A percentile compares a stretch with the other conserved stretches of the same genome.
Conservation (phyloP, 306 rosid species). For the Oemleria cerasiformis region DNA sequence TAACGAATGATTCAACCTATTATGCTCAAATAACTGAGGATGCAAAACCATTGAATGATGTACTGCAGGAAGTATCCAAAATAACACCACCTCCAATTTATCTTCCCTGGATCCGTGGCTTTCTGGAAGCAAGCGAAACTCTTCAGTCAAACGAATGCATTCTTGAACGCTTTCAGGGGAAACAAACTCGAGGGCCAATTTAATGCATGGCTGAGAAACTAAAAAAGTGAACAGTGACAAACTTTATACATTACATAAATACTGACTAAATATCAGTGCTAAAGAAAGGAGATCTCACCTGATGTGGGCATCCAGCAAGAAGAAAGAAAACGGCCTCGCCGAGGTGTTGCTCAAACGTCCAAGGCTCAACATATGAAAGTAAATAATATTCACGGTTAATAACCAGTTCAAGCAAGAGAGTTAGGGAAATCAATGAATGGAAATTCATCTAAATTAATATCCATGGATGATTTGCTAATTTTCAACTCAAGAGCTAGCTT, state of each 20-base stretch:
- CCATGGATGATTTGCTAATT: slow-evolving; percentile 9
- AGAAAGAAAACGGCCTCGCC: slow-evolving; percentile 71
- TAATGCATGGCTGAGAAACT: slow-evolving; percentile 52
- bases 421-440: no score
- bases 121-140: slow-evolving; percentile 57
- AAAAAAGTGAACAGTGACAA: slow-evolving; percentile 24
- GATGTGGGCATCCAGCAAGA: slow-evolving; percentile 77
- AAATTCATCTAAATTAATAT: no score
- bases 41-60: slow-evolving; percentile 18
- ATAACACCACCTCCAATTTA: slow-evolving; percentile 49
- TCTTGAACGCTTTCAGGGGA: slow-evolving; percentile 65
- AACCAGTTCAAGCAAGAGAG: slow-evolving; percentile 6
- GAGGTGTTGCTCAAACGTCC: slow-evolving; percentile 68
- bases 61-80: slow-evolving; percentile 19
- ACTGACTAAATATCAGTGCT: neutral
- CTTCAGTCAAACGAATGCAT: slow-evolving; percentile 51
- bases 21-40: neutral
- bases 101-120: slow-evolving; percentile 60
- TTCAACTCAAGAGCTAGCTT: no score
- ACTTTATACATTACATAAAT: slow-evolving; percentile 12
- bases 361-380: slow-evolving; percentile 55
- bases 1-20: neutral
- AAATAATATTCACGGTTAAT: slow-evolving; percentile 4
- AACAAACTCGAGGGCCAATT: slow-evolving; percentile 64
- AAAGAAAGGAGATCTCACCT: slow-evolving; percentile 33